Evolutionary conservation across 2,329 filamentous ascomycete species (phyloP).

Genomic region (Trichophaea hybrida): DNA sequence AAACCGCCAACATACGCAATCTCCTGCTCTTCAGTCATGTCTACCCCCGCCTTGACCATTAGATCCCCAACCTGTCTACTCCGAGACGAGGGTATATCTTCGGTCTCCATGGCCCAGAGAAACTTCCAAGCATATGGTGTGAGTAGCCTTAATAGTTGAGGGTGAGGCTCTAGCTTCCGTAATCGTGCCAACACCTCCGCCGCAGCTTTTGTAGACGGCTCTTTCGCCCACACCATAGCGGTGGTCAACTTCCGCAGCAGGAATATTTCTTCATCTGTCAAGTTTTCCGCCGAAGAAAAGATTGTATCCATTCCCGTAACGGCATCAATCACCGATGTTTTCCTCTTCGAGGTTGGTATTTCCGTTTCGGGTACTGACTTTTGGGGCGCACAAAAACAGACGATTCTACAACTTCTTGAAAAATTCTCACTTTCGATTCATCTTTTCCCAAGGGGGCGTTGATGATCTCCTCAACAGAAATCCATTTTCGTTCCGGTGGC

Average conservation of each 20-base stretch:
- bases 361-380: background rate
- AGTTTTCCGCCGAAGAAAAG: background rate
- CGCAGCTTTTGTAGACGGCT: constrained; percentile 8
- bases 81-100: constrained; percentile 15
- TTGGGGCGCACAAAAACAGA: background rate
- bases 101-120: constrained; percentile 20
- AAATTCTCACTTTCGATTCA: background rate
- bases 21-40: constrained; percentile 18
- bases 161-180: constrained; percentile 5
- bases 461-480: background rate
- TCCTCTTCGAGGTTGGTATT: background rate
- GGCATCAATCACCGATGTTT: constrained; percentile 5
- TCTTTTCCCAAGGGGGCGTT: background rate
- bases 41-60: constrained; percentile 11
- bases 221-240: constrained; percentile 4
- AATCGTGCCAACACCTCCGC: constrained; percentile 19
- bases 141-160: constrained; percentile 11
- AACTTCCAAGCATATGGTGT: constrained; percentile 22
- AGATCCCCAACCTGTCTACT: constrained; percentile 21
- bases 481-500: background rate
- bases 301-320: constrained; percentile 5
- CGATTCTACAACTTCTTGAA: background rate
- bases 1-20: constrained; percentile 23
- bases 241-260: constrained; percentile 10
- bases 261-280: constrained; percentile 13